phyloP scores from a whole-genome alignment of 345 rosid species.

The Melaleuca quinquenervia region DNA sequence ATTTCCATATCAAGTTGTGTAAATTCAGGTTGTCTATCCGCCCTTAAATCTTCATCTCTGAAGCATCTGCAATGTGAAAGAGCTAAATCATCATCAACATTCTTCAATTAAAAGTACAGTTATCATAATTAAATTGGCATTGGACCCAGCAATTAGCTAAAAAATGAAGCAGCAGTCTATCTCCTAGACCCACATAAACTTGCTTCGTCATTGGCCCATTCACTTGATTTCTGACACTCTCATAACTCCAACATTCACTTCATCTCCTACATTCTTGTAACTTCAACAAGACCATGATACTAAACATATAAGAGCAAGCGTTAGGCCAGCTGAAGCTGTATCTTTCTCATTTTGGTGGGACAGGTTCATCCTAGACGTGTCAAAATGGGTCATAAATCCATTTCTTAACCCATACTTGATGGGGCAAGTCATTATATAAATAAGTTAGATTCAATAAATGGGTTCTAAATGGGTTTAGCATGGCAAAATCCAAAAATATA shows the following conservation, averaged over 20 bases:
- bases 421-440: no score
- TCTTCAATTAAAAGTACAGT: background rate
- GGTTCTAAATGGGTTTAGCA: no score
- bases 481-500: no score
- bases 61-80: slow-evolving; percentile 49
- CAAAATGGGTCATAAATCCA: no score
- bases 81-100: background rate
- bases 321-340: background rate
- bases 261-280: background rate
- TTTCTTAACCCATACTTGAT: no score
- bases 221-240: background rate
- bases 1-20: slow-evolving; percentile 98
- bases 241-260: background rate
- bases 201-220: background rate
- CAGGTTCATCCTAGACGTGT: background rate
- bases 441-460: no score
- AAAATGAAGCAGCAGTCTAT: background rate
- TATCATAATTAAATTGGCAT: background rate
- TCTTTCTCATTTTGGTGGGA: background rate
- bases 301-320: background rate
- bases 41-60: slow-evolving; percentile 97
- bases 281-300: background rate
- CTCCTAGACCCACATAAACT: background rate
- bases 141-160: background rate
- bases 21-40: slow-evolving; percentile 98